A percentile compares a stretch with the other conserved stretches of the same genome.
Evolutionary conservation across 768 basidiomycete genomes (phyloP).

Genomic region (Suillus lakei): DNA sequence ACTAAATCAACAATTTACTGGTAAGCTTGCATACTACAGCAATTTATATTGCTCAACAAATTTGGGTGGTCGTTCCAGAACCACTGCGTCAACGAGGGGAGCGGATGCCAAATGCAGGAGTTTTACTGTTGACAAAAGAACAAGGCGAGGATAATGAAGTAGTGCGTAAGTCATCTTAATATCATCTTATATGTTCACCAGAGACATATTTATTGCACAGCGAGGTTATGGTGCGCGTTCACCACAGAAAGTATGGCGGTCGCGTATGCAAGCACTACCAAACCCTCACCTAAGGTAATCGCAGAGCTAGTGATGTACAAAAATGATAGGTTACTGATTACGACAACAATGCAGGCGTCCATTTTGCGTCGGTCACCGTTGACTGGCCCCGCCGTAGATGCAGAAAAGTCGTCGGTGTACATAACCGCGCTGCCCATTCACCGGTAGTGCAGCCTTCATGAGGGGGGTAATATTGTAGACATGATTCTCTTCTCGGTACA

Average conservation of each 20-base stretch:
- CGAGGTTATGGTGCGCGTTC: conserved; percentile 82
- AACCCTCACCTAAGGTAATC: conserved; percentile 62
- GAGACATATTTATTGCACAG: conserved; percentile 36
- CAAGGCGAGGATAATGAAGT: conserved; percentile 29
- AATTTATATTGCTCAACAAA: neutral
- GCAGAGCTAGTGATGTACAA: neutral
- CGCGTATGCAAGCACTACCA: conserved; percentile 61
- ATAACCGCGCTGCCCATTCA: conserved; percentile 58
- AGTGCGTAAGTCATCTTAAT: conserved; percentile 30
- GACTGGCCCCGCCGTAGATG: conserved; percentile 8
- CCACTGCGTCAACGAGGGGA: conserved; percentile 45
- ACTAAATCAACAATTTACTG: conserved; percentile 53
- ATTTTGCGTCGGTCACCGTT: conserved; percentile 36
- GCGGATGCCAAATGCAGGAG: conserved; percentile 58
- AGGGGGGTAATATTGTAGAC: neutral
- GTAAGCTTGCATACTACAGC: conserved; percentile 39
- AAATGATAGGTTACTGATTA: conserved; percentile 2
- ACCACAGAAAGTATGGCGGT: conserved; percentile 85
- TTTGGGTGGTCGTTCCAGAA: conserved; percentile 29
- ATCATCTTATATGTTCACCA: neutral
- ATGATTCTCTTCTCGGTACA: neutral
- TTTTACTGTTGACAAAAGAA: conserved; percentile 63
- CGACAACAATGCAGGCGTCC: conserved; percentile 33
- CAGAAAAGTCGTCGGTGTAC: conserved; percentile 48
- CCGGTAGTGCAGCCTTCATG: conserved; percentile 12